Conservation (phyloP, 371 early-diverging fungal species). For the Circinella umbellata region DNA sequence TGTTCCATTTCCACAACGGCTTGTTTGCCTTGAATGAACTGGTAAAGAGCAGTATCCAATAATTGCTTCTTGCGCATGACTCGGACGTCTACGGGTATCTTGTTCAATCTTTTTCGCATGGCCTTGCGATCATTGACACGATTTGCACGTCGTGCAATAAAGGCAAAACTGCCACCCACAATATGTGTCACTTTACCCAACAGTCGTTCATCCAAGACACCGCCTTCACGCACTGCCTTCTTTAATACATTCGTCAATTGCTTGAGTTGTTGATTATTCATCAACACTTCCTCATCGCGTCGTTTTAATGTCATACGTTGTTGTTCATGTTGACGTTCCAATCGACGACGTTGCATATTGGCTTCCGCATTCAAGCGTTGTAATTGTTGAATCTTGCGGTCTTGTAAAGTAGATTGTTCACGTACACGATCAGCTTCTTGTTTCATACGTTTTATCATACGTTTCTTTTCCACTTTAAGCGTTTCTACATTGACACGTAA, state of each 20-base stretch:
- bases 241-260: conserved; percentile 46
- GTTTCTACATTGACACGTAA: conserved; percentile 64
- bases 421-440: conserved; percentile 71
- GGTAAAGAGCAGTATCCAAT: conserved; percentile 62
- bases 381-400: conserved; percentile 76
- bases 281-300: conserved; percentile 53
- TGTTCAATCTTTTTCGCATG: conserved; percentile 51
- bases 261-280: conserved; percentile 60
- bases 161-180: conserved; percentile 38
- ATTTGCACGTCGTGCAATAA: conserved; percentile 29
- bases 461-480: conserved; percentile 76
- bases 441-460: conserved; percentile 80
- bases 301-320: conserved; percentile 58
- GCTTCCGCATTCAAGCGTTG: conserved; percentile 77
- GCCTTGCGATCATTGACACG: conserved; percentile 13
- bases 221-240: conserved; percentile 45
- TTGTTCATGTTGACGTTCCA: conserved; percentile 68
- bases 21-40: conserved; percentile 57
- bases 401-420: conserved; percentile 67
- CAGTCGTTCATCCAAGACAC: conserved; percentile 39
- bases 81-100: conserved; percentile 47
- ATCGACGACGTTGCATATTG: conserved; percentile 64
- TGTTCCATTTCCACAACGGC: conserved; percentile 59
- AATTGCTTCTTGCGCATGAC: conserved; percentile 62
- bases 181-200: conserved; percentile 33